These are phyloP conservation scores for Ogataea trehaloabstinens DNA, from an alignment of 805 yeast genomes.

Conservation along the genomic window DNA sequence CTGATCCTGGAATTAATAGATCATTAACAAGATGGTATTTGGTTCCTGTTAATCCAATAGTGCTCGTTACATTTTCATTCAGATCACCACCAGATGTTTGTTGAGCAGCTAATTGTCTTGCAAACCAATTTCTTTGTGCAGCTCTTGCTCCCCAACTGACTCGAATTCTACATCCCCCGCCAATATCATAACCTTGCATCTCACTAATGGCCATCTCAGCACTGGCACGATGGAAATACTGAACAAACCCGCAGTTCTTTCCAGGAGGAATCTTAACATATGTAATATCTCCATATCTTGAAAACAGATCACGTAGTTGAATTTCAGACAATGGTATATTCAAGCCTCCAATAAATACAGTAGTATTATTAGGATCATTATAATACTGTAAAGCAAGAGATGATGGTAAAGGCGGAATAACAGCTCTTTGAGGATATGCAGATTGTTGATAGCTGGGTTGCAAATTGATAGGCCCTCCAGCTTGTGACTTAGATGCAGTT, in stretches of 20 bases:
- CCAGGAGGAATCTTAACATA: conserved; percentile 80
- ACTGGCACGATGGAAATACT: conserved; percentile 68
- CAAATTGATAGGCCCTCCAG: conserved; percentile 1
- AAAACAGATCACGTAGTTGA: conserved; percentile 59
- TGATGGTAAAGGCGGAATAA: conserved; percentile 29
- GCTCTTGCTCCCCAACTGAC: conserved; percentile 84
- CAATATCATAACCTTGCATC: conserved; percentile 89
- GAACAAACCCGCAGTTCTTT: conserved; percentile 81
- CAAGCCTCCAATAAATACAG: conserved; percentile 69
- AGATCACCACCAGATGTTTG: conserved; percentile 6
- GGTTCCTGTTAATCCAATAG: conserved; percentile 25
- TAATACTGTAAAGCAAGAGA: conserved; percentile 55
- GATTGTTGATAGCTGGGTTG: conserved; percentile 8
- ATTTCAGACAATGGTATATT: conserved; percentile 56
- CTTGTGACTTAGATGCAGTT: conserved; percentile 48
- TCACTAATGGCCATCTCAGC: conserved; percentile 84
- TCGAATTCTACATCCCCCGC: conserved; percentile 70
- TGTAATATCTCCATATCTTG: conserved; percentile 70
- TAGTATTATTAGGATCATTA: conserved; percentile 56
- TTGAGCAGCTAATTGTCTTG: conserved; percentile 31
- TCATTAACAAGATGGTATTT: conserved; percentile 22
- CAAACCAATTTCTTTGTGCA: conserved; percentile 36
- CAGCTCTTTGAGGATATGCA: conserved; percentile 11
- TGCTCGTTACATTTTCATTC: conserved; percentile 19
- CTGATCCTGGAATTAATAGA: conserved; percentile 12